Evolutionary conservation across 1,284 basidiomycete genomes (phyloP).

Genomic region (Moesziomyces sp.): DNA sequence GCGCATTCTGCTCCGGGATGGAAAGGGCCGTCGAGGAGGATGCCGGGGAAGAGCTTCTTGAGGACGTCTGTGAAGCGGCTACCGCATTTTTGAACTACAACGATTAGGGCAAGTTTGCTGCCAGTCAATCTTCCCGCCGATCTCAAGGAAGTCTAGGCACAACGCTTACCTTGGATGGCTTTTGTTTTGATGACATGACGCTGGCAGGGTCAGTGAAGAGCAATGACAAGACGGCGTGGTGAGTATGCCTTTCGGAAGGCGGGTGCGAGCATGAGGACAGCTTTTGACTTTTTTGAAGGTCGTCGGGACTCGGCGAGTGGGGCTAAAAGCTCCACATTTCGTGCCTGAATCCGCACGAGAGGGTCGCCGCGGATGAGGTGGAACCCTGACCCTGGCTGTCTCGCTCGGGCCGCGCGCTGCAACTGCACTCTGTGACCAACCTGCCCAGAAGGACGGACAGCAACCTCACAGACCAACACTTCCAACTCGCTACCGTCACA

Average conservation of each 20-base stretch:
- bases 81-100: constrained; percentile 28
- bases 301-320: constrained; percentile 19
- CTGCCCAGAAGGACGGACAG: background rate
- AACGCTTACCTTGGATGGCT: constrained; percentile 18
- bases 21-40: background rate
- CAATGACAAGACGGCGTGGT: background rate
- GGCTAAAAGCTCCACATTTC: constrained; percentile 18
- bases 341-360: constrained; percentile 30
- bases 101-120: background rate
- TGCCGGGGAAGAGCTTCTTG: constrained; percentile 5
- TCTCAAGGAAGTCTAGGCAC: background rate
- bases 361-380: constrained; percentile 22
- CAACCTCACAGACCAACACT: constrained; percentile 27
- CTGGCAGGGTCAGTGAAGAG: background rate
- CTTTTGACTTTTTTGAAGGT: constrained; percentile 6
- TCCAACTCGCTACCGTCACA: background rate
- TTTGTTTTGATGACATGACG: constrained; percentile 16
- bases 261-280: background rate
- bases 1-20: constrained; percentile 15
- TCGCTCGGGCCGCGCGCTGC: background rate
- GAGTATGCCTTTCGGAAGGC: background rate
- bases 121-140: background rate
- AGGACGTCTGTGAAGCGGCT: constrained; percentile 14
- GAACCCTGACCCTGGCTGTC: constrained; percentile 4
- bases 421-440: background rate